These are phyloP conservation scores for Pterocarpus santalinus DNA, from an alignment of 306 rosid species.

Conservation along the genomic window DNA sequence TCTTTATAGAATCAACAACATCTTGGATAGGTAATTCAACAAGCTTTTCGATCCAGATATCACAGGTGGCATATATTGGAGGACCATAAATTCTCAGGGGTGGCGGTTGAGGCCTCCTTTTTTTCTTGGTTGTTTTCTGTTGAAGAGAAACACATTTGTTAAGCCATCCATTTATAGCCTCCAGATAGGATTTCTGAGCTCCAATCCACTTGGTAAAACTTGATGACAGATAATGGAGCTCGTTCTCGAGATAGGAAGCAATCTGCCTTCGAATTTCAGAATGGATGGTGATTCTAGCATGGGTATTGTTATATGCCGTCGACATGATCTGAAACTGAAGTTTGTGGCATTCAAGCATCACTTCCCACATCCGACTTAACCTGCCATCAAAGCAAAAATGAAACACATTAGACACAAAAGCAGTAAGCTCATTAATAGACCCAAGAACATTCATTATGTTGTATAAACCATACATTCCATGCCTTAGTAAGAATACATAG, in stretches of 20 bases:
- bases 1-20: conserved; percentile 64
- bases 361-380: conserved; percentile 96
- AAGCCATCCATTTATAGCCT: conserved; percentile 79
- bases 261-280: conserved; percentile 70
- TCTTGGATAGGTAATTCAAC: conserved; percentile 52
- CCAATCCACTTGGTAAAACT: conserved; percentile 80
- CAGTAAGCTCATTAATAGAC: not conserved
- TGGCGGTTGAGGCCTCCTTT: conserved; percentile 46
- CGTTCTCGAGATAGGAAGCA: conserved; percentile 69
- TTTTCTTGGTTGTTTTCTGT: conserved; percentile 66
- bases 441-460: conserved; percentile 9
- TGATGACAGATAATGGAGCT: conserved; percentile 66
- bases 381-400: conserved; percentile 54
- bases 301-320: conserved; percentile 56
- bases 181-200: conserved; percentile 77
- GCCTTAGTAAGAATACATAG: too few species aligned
- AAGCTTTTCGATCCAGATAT: conserved; percentile 70
- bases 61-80: conserved; percentile 77
- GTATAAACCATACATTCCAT: not conserved
- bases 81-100: conserved; percentile 63
- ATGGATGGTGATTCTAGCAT: conserved; percentile 55
- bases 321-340: conserved; percentile 73
- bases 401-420: conserved; percentile 36
- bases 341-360: conserved; percentile 86
- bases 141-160: conserved; percentile 67